Conservation (phyloP, 2,329 filamentous ascomycete species). For the Epichloe baconii region DNA sequence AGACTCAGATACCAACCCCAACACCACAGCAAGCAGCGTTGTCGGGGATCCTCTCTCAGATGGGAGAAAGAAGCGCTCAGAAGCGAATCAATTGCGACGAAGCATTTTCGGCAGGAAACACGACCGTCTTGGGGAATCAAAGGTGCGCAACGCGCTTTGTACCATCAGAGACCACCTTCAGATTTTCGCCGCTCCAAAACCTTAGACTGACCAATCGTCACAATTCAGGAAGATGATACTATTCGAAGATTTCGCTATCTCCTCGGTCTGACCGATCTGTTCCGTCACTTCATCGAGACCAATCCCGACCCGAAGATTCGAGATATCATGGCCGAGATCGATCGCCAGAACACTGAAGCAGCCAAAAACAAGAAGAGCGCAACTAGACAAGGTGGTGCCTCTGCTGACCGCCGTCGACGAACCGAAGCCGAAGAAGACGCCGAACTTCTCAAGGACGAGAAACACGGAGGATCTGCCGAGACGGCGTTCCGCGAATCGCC, state of each 20-base stretch:
- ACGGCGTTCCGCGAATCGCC: constrained; percentile 92
- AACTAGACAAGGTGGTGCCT: constrained; percentile 72
- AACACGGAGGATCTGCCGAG: constrained; percentile 70
- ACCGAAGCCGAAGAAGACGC: constrained; percentile 98
- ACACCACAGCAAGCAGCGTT: constrained; percentile 70
- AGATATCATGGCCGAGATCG: constrained; percentile 87
- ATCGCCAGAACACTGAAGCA: constrained; percentile 75
- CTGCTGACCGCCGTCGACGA: constrained; percentile 63
- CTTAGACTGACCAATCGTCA: not conserved
- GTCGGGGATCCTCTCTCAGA: constrained; percentile 61
- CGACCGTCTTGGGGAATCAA: constrained; percentile 79
- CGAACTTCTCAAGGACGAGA: constrained; percentile 75
- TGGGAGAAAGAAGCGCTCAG: constrained; percentile 72
- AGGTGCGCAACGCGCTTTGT: constrained; percentile 40
- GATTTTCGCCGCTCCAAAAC: not conserved
- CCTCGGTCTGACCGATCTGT: constrained; percentile 86
- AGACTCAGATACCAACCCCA: constrained; percentile 54
- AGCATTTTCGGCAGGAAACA: constrained; percentile 94
- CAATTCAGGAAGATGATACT: constrained; percentile 75
- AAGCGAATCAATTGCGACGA: constrained; percentile 79
- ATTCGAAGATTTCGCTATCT: constrained; percentile 91
- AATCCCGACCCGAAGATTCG: constrained; percentile 93
- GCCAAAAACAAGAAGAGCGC: constrained; percentile 59
- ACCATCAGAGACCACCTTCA: not conserved
- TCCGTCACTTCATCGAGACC: constrained; percentile 96